Evolutionary conservation across 208 protist species (phyloP).

Genomic region (Acanthamoeba lenticulata): DNA sequence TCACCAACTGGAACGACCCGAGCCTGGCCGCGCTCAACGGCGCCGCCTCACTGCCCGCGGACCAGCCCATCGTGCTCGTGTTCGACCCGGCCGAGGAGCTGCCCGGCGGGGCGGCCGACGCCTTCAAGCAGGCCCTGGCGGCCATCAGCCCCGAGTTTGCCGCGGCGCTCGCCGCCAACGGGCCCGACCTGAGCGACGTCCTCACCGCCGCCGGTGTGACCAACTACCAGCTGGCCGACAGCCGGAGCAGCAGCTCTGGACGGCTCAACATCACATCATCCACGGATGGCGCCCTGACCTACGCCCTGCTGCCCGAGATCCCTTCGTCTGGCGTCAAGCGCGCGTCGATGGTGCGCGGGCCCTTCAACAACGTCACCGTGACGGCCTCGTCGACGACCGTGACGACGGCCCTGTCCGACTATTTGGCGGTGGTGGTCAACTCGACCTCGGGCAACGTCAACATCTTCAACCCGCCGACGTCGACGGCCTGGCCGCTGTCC

Average conservation of each 20-base stretch:
- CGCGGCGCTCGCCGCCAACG: neutral
- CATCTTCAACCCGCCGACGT: slow-evolving; percentile 24
- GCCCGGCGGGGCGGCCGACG: neutral
- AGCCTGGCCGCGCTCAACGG: neutral
- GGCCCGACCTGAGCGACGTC: neutral
- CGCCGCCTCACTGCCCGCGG: neutral
- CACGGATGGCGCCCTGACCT: neutral
- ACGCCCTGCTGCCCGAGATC: neutral
- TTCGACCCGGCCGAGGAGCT: neutral
- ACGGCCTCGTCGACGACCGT: neutral
- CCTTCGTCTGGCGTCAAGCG: neutral
- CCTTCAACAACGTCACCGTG: neutral
- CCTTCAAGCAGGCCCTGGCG: slow-evolving; percentile 36
- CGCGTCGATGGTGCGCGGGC: slow-evolving; percentile 4
- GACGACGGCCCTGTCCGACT: neutral
- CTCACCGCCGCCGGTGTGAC: neutral
- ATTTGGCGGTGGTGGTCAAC: neutral
- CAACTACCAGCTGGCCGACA: neutral
- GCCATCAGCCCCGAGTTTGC: slow-evolving; percentile 11
- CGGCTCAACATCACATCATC: neutral
- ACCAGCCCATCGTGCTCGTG: slow-evolving; percentile 13
- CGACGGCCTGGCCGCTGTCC: neutral
- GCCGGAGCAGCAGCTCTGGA: neutral
- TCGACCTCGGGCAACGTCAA: neutral
- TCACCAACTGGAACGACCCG: slow-evolving; percentile 60